Base-by-base conservation (phyloP, 306 rosid genomes). In the Cucurbita maxima region DNA sequence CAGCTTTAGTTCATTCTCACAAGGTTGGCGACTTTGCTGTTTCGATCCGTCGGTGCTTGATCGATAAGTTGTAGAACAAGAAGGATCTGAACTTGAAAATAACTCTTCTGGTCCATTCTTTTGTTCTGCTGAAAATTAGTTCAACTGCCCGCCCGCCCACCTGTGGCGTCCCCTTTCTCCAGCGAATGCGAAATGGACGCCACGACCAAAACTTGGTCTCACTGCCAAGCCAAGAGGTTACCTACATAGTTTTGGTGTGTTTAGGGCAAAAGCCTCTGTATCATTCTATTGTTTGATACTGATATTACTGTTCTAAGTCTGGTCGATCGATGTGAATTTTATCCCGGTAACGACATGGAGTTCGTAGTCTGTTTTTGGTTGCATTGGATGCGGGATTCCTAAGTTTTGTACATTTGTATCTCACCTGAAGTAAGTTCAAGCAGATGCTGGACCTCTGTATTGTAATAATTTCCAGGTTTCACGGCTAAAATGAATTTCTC, bases 11-110 rank as follows among this genome's bases (percentile, higher is more conserved):
- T 75, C 99, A 95, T 84, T 92, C 84, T 60, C 93, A 84, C 79
- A 81, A 80, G 85, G 96, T 89, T 45, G 79, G 86, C 45, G 84
- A 91, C 71, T 83, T 95, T 7, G 93, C 97, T 5, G 85, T 88
- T 58, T 77, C 97, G 7, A 85, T 95, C 25, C 89, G 97, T 76
- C 81, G 96, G 83, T 89, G 99, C 78, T 76, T 95, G 86, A 84
- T 89, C 22, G 82, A 81, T 80, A 74, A 80, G 34, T 12, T 70
- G 34, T 83, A 67, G 54, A 70, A 20, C 57, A 34, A 48, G 36
- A 47, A 10, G 34, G 10, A 25, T 54, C 37, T 8, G 36, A 52
- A 63, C 53, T 41, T 43, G 36, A 56, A 16, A 18, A 76, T 19
- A 51, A 50, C 18, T 50, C 61, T 47, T 63, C 60, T 22, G 43